These are phyloP conservation scores for Axilococcus clingmanii DNA, from an alignment of 139 green algal genomes.

Conservation along the genomic window DNA sequence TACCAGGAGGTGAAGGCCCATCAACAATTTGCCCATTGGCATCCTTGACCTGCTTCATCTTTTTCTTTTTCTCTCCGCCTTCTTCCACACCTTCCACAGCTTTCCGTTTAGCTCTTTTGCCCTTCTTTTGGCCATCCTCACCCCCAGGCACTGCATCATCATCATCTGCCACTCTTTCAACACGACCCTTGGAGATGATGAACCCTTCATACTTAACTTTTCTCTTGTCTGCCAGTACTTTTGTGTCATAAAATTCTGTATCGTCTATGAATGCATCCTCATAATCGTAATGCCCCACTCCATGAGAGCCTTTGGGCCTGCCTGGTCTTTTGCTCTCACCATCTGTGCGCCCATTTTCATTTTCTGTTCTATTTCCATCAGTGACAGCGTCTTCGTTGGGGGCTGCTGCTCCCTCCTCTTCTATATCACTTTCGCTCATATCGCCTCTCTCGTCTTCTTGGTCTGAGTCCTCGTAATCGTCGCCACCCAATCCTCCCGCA, in stretches of 20 bases:
- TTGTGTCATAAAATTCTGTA: slow-evolving; percentile 6
- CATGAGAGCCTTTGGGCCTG: no score
- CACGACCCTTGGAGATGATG: slow-evolving; percentile 3
- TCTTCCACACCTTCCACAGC: background rate
- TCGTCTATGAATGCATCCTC: slow-evolving; percentile 13
- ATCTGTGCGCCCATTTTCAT: slow-evolving; percentile 3
- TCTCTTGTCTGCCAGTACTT: slow-evolving; percentile 3
- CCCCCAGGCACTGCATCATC: slow-evolving; percentile 1
- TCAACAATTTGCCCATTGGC: background rate
- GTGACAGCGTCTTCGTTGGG: background rate
- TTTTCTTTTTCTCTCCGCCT: slow-evolving; percentile 7
- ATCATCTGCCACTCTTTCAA: background rate
- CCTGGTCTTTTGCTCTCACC: no score
- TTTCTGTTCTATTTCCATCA: background rate
- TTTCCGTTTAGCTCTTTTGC: background rate
- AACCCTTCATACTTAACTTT: slow-evolving; percentile 8
- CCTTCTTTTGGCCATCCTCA: background rate
- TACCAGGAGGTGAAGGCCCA: background rate
- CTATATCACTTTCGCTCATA: background rate
- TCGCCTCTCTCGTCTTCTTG: background rate
- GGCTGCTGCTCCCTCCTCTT: background rate
- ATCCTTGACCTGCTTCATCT: background rate
- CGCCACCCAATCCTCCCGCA: background rate
- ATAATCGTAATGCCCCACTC: slow-evolving; percentile 9
- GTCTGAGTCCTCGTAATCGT: slow-evolving; percentile 1